Conservation (phyloP, 2,329 filamentous ascomycete genomes). For the Parascedosporium putredinis region DNA sequence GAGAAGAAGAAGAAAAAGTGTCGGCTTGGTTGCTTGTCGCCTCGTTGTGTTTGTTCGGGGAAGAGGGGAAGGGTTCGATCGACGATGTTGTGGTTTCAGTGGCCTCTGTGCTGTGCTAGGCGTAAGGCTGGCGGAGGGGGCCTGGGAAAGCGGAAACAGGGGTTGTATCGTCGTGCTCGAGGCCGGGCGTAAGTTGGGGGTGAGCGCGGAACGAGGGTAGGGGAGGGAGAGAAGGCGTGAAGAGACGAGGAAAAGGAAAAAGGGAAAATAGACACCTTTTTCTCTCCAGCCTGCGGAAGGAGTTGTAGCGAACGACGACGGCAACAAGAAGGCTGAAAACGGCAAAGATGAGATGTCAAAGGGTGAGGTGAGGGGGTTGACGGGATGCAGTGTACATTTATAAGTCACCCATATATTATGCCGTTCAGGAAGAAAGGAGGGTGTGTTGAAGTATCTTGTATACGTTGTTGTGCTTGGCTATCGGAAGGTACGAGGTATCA, state of each 20-base stretch:
- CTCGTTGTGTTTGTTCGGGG: too few species aligned
- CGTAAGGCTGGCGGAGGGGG: background rate
- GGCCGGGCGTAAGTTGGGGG: background rate
- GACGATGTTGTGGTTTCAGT: background rate
- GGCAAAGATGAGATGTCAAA: background rate
- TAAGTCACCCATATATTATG: too few species aligned
- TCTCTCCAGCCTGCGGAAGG: background rate
- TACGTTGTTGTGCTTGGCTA: background rate
- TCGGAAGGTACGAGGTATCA: background rate
- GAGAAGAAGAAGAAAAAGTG: too few species aligned
- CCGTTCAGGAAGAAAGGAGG: background rate
- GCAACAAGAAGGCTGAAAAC: background rate
- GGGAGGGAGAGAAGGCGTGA: background rate
- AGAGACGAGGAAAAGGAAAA: background rate
- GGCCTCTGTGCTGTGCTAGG: too few species aligned
- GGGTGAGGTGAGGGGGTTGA: background rate
- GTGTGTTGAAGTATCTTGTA: background rate
- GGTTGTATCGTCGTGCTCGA: background rate
- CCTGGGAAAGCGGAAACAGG: background rate
- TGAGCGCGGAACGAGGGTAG: background rate
- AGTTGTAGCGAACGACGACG: background rate
- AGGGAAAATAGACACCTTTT: background rate
- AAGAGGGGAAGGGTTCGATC: background rate
- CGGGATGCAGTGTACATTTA: too few species aligned
- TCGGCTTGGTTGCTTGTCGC: too few species aligned